These are phyloP conservation scores for Boletus rubroflammeus DNA, from an alignment of 768 basidiomycete species.

Conservation along the genomic window DNA sequence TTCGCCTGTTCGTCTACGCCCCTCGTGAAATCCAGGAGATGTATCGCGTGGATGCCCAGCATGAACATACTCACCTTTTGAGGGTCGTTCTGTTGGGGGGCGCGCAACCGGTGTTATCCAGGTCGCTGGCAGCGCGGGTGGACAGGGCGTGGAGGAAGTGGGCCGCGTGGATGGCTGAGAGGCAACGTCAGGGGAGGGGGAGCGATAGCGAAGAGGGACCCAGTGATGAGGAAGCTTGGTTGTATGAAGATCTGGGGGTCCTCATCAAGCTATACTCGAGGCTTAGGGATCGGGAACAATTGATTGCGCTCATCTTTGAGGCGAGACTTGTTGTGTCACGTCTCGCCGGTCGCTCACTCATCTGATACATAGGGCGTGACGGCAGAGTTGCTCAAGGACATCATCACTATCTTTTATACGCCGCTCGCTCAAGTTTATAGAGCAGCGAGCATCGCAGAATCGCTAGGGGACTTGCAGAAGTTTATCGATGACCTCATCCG, in stretches of 20 bases:
- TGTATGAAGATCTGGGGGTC: constrained; percentile 87
- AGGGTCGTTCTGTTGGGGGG: constrained; percentile 76
- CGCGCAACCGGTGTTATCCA: constrained; percentile 69
- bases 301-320: constrained; percentile 94
- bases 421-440: constrained; percentile 96
- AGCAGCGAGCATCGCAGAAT: constrained; percentile 96
- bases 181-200: constrained; percentile 43
- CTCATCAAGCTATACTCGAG: constrained; percentile 75
- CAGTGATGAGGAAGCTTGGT: constrained; percentile 91
- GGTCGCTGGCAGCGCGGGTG: constrained; percentile 78
- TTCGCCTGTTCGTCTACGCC: constrained; percentile 82
- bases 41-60: constrained; percentile 73
- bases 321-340: constrained; percentile 37
- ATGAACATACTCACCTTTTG: constrained; percentile 71
- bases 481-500: constrained; percentile 94
- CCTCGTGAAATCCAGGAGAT: constrained; percentile 83
- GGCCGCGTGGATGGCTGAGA: constrained; percentile 61
- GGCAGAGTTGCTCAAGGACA: constrained; percentile 93
- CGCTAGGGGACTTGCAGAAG: constrained; percentile 83
- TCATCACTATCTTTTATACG: constrained; percentile 97
- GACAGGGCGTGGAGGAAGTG: constrained; percentile 78
- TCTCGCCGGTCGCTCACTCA: constrained; percentile 1
- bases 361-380: constrained; percentile 70
- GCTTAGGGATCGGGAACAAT: constrained; percentile 83
- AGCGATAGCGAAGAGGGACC: constrained; percentile 95